Base-by-base conservation (phyloP, 1,284 basidiomycete genomes). In the Malassezia psittaci region DNA sequence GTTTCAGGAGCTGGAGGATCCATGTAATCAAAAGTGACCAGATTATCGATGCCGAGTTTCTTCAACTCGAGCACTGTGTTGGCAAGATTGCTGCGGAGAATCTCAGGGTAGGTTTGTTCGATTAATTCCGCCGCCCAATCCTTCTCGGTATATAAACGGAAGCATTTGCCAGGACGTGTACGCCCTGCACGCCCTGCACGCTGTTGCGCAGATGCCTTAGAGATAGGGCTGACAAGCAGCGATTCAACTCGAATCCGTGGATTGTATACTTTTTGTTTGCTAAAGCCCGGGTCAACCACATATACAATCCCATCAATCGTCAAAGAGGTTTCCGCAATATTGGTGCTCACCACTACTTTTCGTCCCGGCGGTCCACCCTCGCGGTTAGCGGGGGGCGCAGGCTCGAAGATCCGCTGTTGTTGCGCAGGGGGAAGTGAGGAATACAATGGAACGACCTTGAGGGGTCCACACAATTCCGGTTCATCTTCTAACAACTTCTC, bases 291-390 rank as follows among this genome's bases (percentile, higher is more conserved):
- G 75, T 98, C 93, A 42, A 98, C 90, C 54, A 98, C 93, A 72
- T 96, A 99, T 12, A 98, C 90, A 69, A 99, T 96, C 21, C 93
- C 94, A 67, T 96, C 93, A 60, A 99, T 96, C 1, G 93, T 99
- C 36, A 98, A 78, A 10, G 90, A 94, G 0, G 94, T 98, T 77
- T 98, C 93, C 8, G 94, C 94, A 60, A 98, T 93, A 76, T 98
- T 98, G 35, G 94, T 98, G 12, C 90, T 89, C 1, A 98, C 79
- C 46, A 99, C 88, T 33, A 96, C 83, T 77, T 98, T 98, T 61
- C 93, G 83, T 0, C 91, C 90, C 0, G 87, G 84, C 0, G 88
- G 85, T 1, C 88, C 86, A 54, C 80, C 83, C 1, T 81, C 76
- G 0, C 77, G 79, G 5, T 80, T 78, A 0, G 87, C 76, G 1